Conservation (phyloP, 2,329 filamentous ascomycete genomes). For the Canariomyces notabilis region DNA sequence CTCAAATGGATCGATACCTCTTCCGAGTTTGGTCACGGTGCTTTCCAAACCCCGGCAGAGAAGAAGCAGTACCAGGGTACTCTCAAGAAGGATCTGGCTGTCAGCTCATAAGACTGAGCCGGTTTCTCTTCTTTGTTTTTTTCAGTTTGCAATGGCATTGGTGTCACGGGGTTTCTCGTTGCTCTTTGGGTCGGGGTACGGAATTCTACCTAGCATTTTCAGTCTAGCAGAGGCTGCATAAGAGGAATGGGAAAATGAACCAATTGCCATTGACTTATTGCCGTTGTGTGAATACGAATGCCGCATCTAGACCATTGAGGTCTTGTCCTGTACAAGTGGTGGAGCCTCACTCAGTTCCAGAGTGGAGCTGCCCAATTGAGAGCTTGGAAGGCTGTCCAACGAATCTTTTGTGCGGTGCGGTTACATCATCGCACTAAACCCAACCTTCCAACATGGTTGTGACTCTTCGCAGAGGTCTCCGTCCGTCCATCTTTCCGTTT, state of each 20-base stretch:
- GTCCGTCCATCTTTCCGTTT: background rate
- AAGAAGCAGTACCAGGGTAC: conserved; percentile 97
- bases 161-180: conserved; percentile 44
- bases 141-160: conserved; percentile 49
- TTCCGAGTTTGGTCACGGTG: conserved; percentile 99
- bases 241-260: conserved; percentile 29
- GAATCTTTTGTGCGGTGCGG: too few species aligned
- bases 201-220: conserved; percentile 26
- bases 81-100: conserved; percentile 90
- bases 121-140: conserved; percentile 21
- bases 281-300: background rate
- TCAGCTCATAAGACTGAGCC: conserved; percentile 37
- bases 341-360: too few species aligned
- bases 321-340: background rate
- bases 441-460: conserved; percentile 8
- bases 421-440: conserved; percentile 22
- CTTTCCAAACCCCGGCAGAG: conserved; percentile 97
- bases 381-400: too few species aligned
- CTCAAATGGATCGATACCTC: conserved; percentile 99
- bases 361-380: conserved; percentile 5
- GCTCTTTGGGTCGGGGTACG: conserved; percentile 25
- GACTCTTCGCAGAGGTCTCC: background rate
- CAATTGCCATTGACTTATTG: conserved; percentile 23
- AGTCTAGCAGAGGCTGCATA: conserved; percentile 26
- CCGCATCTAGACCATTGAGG: background rate